A percentile compares a stretch with the other conserved stretches of the same genome.
phyloP scores from a whole-genome alignment of 2,329 filamentous ascomycete genomes.

The Seiridium unicorne region DNA sequence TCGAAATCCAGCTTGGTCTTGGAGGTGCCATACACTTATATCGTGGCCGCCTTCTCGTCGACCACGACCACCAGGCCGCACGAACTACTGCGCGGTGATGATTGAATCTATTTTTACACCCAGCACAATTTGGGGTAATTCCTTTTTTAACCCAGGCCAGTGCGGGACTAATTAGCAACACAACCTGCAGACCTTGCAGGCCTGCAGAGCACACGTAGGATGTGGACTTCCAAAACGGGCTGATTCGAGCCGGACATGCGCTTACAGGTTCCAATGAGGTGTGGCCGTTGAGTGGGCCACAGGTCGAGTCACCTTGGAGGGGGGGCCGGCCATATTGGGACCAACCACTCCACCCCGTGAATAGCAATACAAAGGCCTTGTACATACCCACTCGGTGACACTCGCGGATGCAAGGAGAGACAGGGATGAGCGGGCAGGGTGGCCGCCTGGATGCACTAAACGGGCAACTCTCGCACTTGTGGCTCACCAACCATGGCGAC shows the following conservation, averaged over 20 bases:
- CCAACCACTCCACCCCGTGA: slow-evolving; percentile 25
- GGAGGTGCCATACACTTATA: slow-evolving; percentile 57
- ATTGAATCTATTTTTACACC: slow-evolving; percentile 44
- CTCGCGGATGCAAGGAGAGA: slow-evolving; percentile 27
- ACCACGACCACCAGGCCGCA: slow-evolving; percentile 28
- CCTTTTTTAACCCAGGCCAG: slow-evolving; percentile 35
- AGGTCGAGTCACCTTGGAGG: slow-evolving; percentile 19
- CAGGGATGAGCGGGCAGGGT: slow-evolving; percentile 20
- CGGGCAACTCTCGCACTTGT: slow-evolving; percentile 22
- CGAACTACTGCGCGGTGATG: slow-evolving; percentile 27
- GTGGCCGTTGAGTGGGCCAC: slow-evolving; percentile 24
- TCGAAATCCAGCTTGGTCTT: slow-evolving; percentile 36
- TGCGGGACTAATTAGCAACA: slow-evolving; percentile 31
- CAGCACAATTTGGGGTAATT: slow-evolving; percentile 37
- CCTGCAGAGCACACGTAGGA: background rate
- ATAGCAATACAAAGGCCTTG: slow-evolving; percentile 23
- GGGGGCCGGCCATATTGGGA: slow-evolving; percentile 15
- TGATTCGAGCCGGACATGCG: slow-evolving; percentile 34
- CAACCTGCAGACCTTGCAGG: slow-evolving; percentile 16
- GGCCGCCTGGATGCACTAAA: slow-evolving; percentile 22
- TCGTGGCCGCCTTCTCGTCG: slow-evolving; percentile 45
- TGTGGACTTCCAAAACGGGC: slow-evolving; percentile 26
- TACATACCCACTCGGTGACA: slow-evolving; percentile 28
- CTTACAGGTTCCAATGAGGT: slow-evolving; percentile 47
- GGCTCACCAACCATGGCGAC: slow-evolving; percentile 33